A percentile compares a stretch with the other conserved stretches of the same genome.
phyloP scores from a whole-genome alignment of 352 stramenopile species.

The Phytopythium oedochilum region DNA sequence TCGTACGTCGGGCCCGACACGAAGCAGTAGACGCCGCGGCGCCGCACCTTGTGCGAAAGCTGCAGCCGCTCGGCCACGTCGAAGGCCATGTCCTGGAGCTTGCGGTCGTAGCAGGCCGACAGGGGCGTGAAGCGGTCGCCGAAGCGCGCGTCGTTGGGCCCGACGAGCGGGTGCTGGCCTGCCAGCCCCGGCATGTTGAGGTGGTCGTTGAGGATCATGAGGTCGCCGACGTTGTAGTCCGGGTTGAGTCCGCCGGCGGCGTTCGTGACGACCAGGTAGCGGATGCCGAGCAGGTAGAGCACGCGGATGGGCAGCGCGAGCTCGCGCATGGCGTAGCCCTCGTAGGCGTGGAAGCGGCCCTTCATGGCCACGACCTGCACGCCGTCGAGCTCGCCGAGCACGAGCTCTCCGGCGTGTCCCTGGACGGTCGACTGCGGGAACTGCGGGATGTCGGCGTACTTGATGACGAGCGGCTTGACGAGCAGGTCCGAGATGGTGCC shows the following conservation, averaged over 20 bases:
- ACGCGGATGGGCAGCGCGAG: slow-evolving; percentile 93
- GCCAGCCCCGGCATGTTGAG: slow-evolving; percentile 92
- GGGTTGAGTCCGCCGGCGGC: slow-evolving; percentile 94
- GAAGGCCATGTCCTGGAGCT: slow-evolving; percentile 80
- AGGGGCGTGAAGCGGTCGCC: slow-evolving; percentile 95
- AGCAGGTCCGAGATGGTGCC: slow-evolving; percentile 90
- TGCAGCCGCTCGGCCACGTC: slow-evolving; percentile 76
- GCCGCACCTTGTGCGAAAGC: slow-evolving; percentile 78
- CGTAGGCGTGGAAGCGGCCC: slow-evolving; percentile 96
- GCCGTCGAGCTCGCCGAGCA: slow-evolving; percentile 90
- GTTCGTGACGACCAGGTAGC: slow-evolving; percentile 96
- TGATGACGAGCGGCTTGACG: slow-evolving; percentile 84
- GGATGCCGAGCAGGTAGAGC: slow-evolving; percentile 94
- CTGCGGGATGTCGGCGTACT: slow-evolving; percentile 92
- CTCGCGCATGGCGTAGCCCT: slow-evolving; percentile 94
- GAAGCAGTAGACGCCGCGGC: slow-evolving; percentile 94
- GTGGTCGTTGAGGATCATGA: slow-evolving; percentile 97
- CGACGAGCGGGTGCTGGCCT: slow-evolving; percentile 92
- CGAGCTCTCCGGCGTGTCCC: slow-evolving; percentile 93
- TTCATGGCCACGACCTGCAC: slow-evolving; percentile 90
- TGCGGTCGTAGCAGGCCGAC: slow-evolving; percentile 91
- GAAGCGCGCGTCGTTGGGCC: slow-evolving; percentile 94
- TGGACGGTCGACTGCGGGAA: slow-evolving; percentile 93
- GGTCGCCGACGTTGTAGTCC: slow-evolving; percentile 94
- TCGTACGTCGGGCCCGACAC: slow-evolving; percentile 97